A percentile compares a stretch with the other conserved stretches of the same genome.
Conservation (phyloP, 371 early-diverging fungal species). For the Encephalitozoon cuniculi region DNA sequence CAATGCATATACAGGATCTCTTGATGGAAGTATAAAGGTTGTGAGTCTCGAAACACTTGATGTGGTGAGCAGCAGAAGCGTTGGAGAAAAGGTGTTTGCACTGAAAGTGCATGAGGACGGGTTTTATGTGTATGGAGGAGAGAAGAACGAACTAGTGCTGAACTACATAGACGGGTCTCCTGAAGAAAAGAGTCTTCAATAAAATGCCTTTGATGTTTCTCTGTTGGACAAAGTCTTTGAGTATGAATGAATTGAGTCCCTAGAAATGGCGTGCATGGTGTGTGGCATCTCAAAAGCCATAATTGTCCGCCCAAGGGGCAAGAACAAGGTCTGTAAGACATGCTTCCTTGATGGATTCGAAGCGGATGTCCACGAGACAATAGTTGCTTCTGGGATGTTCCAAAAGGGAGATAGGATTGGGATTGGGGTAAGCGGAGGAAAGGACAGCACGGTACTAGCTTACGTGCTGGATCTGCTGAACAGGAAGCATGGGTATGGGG, state of each 20-base stretch:
- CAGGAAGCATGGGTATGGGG: constrained; percentile 79
- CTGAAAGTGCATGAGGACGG: constrained; percentile 15
- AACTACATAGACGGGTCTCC: not conserved
- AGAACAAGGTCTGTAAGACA: constrained; percentile 74
- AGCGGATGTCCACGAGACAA: constrained; percentile 85
- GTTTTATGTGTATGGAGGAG: constrained; percentile 33
- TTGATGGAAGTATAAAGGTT: constrained; percentile 17
- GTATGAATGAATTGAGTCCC: not conserved
- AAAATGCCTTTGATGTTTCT: not conserved
- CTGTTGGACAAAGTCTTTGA: not conserved
- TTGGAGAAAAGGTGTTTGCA: constrained; percentile 13
- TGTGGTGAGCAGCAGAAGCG: not conserved
- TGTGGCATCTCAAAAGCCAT: constrained; percentile 65
- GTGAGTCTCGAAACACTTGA: not conserved
- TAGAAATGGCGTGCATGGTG: constrained; percentile 58
- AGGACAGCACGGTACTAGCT: constrained; percentile 95
- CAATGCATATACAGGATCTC: constrained; percentile 13
- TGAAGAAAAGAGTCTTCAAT: not conserved
- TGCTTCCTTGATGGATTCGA: constrained; percentile 91
- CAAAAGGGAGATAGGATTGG: constrained; percentile 77
- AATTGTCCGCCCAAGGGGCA: constrained; percentile 81
- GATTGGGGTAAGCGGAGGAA: constrained; percentile 93
- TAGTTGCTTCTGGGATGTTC: constrained; percentile 73
- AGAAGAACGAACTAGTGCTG: not conserved
- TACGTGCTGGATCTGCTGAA: constrained; percentile 85